These are phyloP conservation scores for Peronospora belbahrii DNA, from an alignment of 352 stramenopile genomes.

Conservation along the genomic window DNA sequence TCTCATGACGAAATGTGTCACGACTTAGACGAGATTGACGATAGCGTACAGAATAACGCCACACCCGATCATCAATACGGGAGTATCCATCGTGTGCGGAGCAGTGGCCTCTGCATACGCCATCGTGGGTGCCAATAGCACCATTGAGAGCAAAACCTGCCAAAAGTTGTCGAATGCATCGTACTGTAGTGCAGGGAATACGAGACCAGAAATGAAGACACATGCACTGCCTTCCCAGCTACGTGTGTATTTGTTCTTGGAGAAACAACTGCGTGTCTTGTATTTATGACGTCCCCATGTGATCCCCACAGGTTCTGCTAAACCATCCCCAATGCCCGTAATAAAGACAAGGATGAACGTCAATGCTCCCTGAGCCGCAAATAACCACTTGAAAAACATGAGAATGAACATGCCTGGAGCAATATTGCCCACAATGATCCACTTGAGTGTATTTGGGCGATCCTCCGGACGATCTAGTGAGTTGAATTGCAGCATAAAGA, in stretches of 20 bases:
- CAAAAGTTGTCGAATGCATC: slow-evolving; percentile 70
- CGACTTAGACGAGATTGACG: slow-evolving; percentile 34
- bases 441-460: slow-evolving; percentile 79
- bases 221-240: slow-evolving; percentile 78
- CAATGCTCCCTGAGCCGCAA: slow-evolving; percentile 40
- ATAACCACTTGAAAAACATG: slow-evolving; percentile 84
- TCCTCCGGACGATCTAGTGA: slow-evolving; percentile 79
- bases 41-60: slow-evolving; percentile 70
- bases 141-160: slow-evolving; percentile 69
- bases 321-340: slow-evolving; percentile 67
- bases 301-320: slow-evolving; percentile 74
- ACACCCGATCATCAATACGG: slow-evolving; percentile 75
- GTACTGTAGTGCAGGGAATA: slow-evolving; percentile 74
- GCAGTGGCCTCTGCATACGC: slow-evolving; percentile 77
- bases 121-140: slow-evolving; percentile 71
- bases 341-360: slow-evolving; percentile 81
- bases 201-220: slow-evolving; percentile 70
- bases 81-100: slow-evolving; percentile 81
- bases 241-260: slow-evolving; percentile 77
- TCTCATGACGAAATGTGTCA: slow-evolving; percentile 7
- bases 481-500: slow-evolving; percentile 88
- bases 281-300: slow-evolving; percentile 81
- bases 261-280: slow-evolving; percentile 77
- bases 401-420: slow-evolving; percentile 64
- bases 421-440: slow-evolving; percentile 77